phyloP scores from a whole-genome alignment of 495 filamentous ascomycete genomes.

The Cetradonia linearis region DNA sequence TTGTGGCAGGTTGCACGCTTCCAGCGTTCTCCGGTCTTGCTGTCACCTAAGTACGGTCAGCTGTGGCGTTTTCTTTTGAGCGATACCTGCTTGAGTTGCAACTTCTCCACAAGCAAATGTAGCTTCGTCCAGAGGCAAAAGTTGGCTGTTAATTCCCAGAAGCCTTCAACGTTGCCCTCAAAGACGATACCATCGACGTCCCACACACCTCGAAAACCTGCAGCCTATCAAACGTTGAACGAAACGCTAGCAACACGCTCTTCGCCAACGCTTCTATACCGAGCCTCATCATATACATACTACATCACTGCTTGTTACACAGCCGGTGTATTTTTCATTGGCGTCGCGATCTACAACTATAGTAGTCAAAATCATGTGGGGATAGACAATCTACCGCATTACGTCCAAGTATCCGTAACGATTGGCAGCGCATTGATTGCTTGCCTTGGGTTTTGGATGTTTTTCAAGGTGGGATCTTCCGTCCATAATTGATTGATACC shows the following conservation, averaged over 20 bases:
- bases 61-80: neutral
- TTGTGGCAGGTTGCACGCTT: slow-evolving; percentile 3
- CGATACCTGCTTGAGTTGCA: neutral
- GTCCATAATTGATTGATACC: neutral
- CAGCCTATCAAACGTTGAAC: slow-evolving; percentile 17
- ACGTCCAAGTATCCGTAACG: slow-evolving; percentile 10
- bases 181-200: neutral
- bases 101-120: neutral
- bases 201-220: slow-evolving; percentile 1
- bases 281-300: slow-evolving; percentile 15
- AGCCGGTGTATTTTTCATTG: slow-evolving; percentile 14
- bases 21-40: neutral
- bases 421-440: slow-evolving; percentile 17
- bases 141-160: neutral
- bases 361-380: slow-evolving; percentile 6
- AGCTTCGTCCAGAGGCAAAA: neutral
- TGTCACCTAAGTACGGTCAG: neutral
- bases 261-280: slow-evolving; percentile 19
- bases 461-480: slow-evolving; percentile 16
- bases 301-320: slow-evolving; percentile 22
- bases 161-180: neutral
- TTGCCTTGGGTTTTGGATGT: slow-evolving; percentile 12
- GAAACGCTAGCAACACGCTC: slow-evolving; percentile 18
- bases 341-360: slow-evolving; percentile 13
- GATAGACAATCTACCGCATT: slow-evolving; percentile 10